These are phyloP conservation scores for Diaporthe citri DNA, from an alignment of 2,329 filamentous ascomycete species.

Conservation along the genomic window DNA sequence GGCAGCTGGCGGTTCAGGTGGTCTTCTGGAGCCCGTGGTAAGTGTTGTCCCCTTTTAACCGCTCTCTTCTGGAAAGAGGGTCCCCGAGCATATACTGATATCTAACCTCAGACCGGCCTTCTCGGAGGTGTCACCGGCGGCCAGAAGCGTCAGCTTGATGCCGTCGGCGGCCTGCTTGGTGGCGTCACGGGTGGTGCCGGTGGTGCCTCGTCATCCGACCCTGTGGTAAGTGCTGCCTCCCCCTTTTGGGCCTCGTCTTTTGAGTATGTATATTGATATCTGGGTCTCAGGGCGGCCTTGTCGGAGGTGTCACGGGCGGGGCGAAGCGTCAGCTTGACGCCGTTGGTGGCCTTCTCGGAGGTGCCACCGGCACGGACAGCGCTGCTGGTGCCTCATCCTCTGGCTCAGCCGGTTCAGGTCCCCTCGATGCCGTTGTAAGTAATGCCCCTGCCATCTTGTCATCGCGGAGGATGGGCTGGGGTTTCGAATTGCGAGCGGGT, in stretches of 20 bases:
- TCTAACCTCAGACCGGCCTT: not conserved
- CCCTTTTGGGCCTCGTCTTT: no score
- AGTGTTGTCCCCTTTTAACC: not conserved
- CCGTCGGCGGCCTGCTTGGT: not conserved
- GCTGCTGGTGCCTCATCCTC: conserved; percentile 11
- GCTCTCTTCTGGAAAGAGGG: not conserved
- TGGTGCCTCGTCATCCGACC: conserved; percentile 9
- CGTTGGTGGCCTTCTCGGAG: not conserved
- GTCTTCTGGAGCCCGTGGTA: conserved; percentile 9
- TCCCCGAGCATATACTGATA: not conserved
- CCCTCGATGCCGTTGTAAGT: conserved; percentile 12
- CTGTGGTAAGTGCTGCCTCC: no score
- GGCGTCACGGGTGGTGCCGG: not conserved
- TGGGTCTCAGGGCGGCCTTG: no score
- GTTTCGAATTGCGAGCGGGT: not conserved
- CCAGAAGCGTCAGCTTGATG: conserved; percentile 17
- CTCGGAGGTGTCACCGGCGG: conserved; percentile 11
- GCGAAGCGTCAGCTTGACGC: conserved; percentile 23
- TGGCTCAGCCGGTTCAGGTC: not conserved
- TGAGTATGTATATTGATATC: not conserved
- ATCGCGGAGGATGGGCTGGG: not conserved
- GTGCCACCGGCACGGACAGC: not conserved
- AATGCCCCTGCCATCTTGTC: not conserved
- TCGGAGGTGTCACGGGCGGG: conserved; percentile 10
- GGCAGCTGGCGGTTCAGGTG: not conserved